Base-by-base conservation (phyloP, 2,329 filamentous ascomycete genomes). In the Delphinella strobiligena region DNA sequence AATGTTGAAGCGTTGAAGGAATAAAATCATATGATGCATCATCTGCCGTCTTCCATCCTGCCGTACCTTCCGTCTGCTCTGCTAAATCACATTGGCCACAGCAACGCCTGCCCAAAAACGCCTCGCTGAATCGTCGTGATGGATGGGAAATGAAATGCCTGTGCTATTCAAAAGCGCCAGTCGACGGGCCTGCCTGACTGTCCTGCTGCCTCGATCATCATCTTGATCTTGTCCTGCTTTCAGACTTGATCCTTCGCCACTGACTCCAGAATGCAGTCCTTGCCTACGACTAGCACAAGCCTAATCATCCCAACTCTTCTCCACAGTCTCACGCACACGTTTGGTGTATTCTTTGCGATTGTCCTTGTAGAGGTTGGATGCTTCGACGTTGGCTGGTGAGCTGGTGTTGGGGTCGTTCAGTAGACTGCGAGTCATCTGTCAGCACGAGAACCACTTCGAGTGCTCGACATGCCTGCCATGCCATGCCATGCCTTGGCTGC, bases 401-500 rank as follows among this genome's bases (percentile, higher is more conserved):
- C 86, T 91, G n/a, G 91, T 98, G 61, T 98, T 98, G 1, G 91
- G 91, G 52, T 98, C 91, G 62, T 98, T 96, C 11, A 98, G 72
- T 33, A 98, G 66, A 75, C 89, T 95, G 40, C 37, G 16, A 12
- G 7, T 19, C 33, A 16, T n/a, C 22, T 12, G n/a, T 40, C 34
- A 22, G 17, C 10, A 18, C 19, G n/a, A n/a, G n/a, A n/a, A n/a
- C n/a, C n/a, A n/a, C n/a, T n/a, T n/a, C n/a, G n/a, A n/a, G 14
- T 40, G 9, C n/a, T 4, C 22, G 8, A 31, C n/a, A n/a, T n/a
- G n/a, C n/a, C n/a, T n/a, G n/a, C n/a, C 1, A 16, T 7, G 12
- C 10, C n/a, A 11, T 5, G 2, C n/a, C 19, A 14, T 14, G 7
- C 9, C 18, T 10, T 3, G 5, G n/a, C 14, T 16, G 4, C 9